phyloP scores from a whole-genome alignment of 345 rosid genomes.

The rapeseed (Brassica napus) region Da-Ae NC_063442.1:39148001-39148500 shows the following conservation, averaged over 20 bases:
- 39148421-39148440: constrained; percentile 42
- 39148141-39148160: constrained; percentile 21
- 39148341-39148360: constrained; percentile 29
- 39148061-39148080: constrained; percentile 11
- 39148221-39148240: constrained; percentile 4
- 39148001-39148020: constrained; percentile 22
- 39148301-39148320: constrained; percentile 2
- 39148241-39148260: constrained; percentile 24
- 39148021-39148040: background rate
- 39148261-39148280: background rate
- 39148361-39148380: constrained; percentile 13
- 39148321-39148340: constrained; percentile 6
- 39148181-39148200: constrained; percentile 24
- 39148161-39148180: background rate
- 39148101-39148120: constrained; percentile 39
- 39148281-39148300: background rate
- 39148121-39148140: constrained; percentile 10
- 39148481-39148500: background rate
- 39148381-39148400: constrained; percentile 8
- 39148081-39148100: constrained; percentile 30
- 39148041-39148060: constrained; percentile 29
- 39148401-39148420: constrained; percentile 41
- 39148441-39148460: constrained; percentile 44
- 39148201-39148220: background rate
- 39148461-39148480: constrained; percentile 25